A percentile compares a stretch with the other conserved stretches of the same genome.
phyloP scores from a whole-genome alignment of 257 asterid species.

The Nicotiana tabacum region DNA sequence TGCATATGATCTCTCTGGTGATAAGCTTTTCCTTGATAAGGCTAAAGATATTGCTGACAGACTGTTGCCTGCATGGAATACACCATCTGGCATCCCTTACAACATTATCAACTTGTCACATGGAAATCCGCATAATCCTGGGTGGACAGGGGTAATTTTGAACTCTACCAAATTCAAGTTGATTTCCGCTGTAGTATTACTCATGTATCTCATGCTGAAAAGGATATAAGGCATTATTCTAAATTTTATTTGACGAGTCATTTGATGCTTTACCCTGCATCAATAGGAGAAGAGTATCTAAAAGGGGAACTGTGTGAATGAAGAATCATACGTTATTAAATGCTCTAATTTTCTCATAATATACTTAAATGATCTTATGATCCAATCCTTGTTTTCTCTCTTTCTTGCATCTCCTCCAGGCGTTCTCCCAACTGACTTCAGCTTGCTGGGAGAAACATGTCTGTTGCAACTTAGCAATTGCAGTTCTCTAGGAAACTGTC shows the following conservation, averaged over 20 bases:
- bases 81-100: constrained; percentile 88
- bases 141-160: constrained; percentile 92
- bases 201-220: not conserved
- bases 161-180: not conserved
- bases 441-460: not conserved
- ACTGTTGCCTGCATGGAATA: constrained; percentile 95
- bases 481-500: not conserved
- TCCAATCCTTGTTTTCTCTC: not conserved
- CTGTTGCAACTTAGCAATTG: not conserved
- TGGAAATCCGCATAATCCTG: constrained; percentile 93
- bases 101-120: constrained; percentile 76
- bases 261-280: not conserved
- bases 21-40: constrained; percentile 83
- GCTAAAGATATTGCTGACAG: constrained; percentile 90
- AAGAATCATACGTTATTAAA: not conserved
- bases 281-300: not conserved
- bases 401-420: not conserved
- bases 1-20: constrained; percentile 92
- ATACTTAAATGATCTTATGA: not conserved
- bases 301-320: not conserved
- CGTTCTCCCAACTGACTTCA: not conserved
- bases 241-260: not conserved
- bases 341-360: not conserved
- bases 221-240: not conserved
- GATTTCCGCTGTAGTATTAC: not conserved